Conservation (phyloP, 768 basidiomycete species). For the Amanita subjunquillea region DNA sequence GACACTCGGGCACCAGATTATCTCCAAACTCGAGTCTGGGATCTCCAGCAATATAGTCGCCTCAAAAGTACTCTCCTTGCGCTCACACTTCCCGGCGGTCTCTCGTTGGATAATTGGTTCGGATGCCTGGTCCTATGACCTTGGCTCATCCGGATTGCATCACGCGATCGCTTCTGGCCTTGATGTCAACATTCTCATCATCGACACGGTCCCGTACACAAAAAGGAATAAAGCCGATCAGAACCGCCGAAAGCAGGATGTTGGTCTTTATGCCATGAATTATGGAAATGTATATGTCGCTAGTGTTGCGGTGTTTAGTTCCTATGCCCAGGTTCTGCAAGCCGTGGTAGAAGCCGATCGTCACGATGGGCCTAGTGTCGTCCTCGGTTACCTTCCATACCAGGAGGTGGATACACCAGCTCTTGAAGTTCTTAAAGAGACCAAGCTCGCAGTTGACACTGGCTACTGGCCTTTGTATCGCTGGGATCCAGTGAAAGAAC, state of each 20-base stretch:
- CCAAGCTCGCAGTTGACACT: slow-evolving; percentile 90
- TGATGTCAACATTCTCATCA: slow-evolving; percentile 90
- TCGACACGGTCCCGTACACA: slow-evolving; percentile 89
- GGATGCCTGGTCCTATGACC: slow-evolving; percentile 96
- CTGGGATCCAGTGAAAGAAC: slow-evolving; percentile 88
- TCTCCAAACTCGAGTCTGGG: slow-evolving; percentile 33
- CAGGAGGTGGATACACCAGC: slow-evolving; percentile 65
- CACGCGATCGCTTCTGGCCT: slow-evolving; percentile 87
- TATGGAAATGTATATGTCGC: slow-evolving; percentile 96
- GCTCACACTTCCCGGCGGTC: slow-evolving; percentile 49
- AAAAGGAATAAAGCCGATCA: slow-evolving; percentile 59
- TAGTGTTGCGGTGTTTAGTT: slow-evolving; percentile 90
- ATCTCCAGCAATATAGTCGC: slow-evolving; percentile 32
- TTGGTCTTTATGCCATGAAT: slow-evolving; percentile 97
- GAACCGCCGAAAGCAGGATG: slow-evolving; percentile 84
- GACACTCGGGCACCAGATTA: slow-evolving; percentile 47
- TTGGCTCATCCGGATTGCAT: slow-evolving; percentile 91
- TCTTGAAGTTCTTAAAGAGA: slow-evolving; percentile 91
- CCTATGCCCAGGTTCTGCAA: slow-evolving; percentile 90
- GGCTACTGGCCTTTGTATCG: slow-evolving; percentile 98
- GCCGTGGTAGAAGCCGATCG: slow-evolving; percentile 84
- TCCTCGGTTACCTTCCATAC: slow-evolving; percentile 93
- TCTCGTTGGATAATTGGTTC: slow-evolving; percentile 98
- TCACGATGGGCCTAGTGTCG: slow-evolving; percentile 82
- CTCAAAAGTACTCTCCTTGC: slow-evolving; percentile 47